These are phyloP conservation scores for Escovopsis sp. DNA, from an alignment of 2,329 filamentous ascomycete species.

Conservation along the genomic window DNA sequence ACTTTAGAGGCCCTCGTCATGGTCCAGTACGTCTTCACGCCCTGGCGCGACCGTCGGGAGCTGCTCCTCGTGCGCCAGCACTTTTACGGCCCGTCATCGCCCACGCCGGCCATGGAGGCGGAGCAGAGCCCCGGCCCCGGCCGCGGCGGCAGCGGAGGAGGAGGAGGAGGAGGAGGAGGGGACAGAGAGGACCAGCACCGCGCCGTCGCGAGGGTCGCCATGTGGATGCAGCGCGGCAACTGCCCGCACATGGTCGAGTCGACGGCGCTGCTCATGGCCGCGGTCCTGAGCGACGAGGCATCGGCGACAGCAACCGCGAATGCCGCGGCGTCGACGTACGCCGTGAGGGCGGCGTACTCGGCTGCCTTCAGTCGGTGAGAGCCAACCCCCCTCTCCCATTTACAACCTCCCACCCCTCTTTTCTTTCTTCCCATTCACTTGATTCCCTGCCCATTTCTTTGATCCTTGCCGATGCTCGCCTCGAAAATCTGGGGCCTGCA, in stretches of 20 bases:
- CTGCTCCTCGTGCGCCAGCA: conserved; percentile 50
- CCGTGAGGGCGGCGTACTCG: conserved; percentile 54
- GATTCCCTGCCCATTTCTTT: no score
- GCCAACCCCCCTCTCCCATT: no score
- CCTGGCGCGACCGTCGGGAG: conserved; percentile 53
- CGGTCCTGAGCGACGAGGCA: conserved; percentile 47
- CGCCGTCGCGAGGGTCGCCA: conserved; percentile 43
- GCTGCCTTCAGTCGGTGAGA: conserved; percentile 60
- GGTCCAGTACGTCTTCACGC: conserved; percentile 59
- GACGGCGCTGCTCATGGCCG: conserved; percentile 58
- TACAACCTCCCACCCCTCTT: no score
- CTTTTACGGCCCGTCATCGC: conserved; percentile 34
- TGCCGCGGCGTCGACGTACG: conserved; percentile 36
- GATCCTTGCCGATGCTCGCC: no score
- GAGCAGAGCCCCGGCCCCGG: not conserved
- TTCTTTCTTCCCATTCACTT: not conserved
- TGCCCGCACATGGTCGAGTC: conserved; percentile 71
- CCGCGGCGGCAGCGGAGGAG: not conserved
- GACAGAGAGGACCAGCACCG: conserved; percentile 22
- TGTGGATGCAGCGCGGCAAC: conserved; percentile 59
- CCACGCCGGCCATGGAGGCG: conserved; percentile 2
- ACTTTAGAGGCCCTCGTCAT: conserved; percentile 23
- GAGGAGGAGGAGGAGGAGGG: not conserved
- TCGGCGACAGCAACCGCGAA: conserved; percentile 12
- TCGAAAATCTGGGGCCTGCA: no score